These are phyloP conservation scores for Barnettozyma sp. DNA, from an alignment of 805 yeast genomes.

Conservation along the genomic window DNA sequence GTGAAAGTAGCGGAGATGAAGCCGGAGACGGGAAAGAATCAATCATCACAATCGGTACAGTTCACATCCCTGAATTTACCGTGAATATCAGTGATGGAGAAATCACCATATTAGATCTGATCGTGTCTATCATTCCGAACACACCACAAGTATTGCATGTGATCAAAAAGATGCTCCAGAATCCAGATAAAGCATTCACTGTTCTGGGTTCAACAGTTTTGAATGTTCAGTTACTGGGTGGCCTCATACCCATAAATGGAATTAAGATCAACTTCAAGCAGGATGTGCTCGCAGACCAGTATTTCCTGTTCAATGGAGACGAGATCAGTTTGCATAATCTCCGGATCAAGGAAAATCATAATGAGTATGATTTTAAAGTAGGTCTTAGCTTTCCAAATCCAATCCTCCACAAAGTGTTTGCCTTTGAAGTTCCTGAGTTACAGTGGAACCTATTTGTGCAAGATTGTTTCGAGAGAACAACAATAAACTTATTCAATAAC, in stretches of 20 bases:
- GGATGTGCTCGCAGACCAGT: constrained; percentile 22
- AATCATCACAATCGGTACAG: constrained; percentile 26
- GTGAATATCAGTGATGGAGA: constrained; percentile 27
- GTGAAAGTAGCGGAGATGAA: too few species aligned
- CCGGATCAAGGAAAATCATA: constrained; percentile 14
- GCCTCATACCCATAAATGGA: constrained; percentile 26
- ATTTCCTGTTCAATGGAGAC: constrained; percentile 17
- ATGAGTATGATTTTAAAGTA: constrained; percentile 20
- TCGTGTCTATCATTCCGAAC: constrained; percentile 29
- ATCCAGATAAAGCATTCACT: constrained; percentile 28
- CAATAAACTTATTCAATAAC: constrained; percentile 25
- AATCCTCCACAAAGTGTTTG: constrained; percentile 15
- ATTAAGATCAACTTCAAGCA: constrained; percentile 28
- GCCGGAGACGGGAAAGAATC: constrained; percentile 11
- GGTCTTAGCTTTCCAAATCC: constrained; percentile 20
- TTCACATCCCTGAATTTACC: constrained; percentile 28
- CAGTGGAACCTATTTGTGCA: constrained; percentile 32
- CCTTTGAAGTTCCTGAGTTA: constrained; percentile 29
- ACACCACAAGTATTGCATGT: constrained; percentile 27
- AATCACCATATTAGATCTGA: constrained; percentile 24
- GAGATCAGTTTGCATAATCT: constrained; percentile 23
- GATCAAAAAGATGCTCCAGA: constrained; percentile 26
- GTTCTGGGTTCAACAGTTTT: constrained; percentile 31
- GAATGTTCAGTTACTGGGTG: constrained; percentile 27
- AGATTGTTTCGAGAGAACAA: constrained; percentile 30